Base-by-base conservation (phyloP, 345 rosid species). In the Acer campestre region DNA sequence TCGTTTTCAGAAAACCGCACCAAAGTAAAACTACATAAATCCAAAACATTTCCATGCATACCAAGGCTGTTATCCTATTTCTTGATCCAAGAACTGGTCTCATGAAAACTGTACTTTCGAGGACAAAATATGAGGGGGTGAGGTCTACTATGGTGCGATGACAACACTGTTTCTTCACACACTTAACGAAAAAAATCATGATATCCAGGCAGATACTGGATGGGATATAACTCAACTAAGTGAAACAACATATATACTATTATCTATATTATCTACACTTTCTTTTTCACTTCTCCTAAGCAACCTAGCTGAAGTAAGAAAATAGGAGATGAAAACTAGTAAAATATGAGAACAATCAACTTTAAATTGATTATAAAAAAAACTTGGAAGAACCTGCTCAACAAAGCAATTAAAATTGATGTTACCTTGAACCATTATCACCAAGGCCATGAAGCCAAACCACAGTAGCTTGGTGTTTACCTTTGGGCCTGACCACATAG, bases 381-480 rank as follows among this genome's bases (percentile, higher is more conserved):
- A 14, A 25, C 46, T 22, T 40, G 44, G 10, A 70, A 63, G 70
- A 35, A 13, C 35, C 51, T 61, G 49, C 61, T 51, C 20, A 58
- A 25, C 64, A 76, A 66, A 38, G 80, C 56, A 62, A 56, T 70
- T 23, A 16, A 74, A 23, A 25, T 18, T 27, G 51, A 66, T 10
- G 79, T 81, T 86, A 95, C 99, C 98, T 92, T 0, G 94, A 90
- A 74, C 99, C 99, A 78, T 91, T 91, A 85, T 93, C 98, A 16
- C 98, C 99, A 83, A 93, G 97, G 23, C 98, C 99, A 84, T 95
- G 99, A 44, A 93, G 90, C 99, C 99, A 95, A 64, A 95, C 97
- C 64, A 95, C 89, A 27, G 98, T 96, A 18, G 97, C 99, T 81
- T 91, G 97, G 80, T 96, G 99, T 83, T 91, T 96, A 75, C 99